Base-by-base conservation (phyloP, 1,284 basidiomycete genomes). In the Tranzscheliella williamsii region DNA sequence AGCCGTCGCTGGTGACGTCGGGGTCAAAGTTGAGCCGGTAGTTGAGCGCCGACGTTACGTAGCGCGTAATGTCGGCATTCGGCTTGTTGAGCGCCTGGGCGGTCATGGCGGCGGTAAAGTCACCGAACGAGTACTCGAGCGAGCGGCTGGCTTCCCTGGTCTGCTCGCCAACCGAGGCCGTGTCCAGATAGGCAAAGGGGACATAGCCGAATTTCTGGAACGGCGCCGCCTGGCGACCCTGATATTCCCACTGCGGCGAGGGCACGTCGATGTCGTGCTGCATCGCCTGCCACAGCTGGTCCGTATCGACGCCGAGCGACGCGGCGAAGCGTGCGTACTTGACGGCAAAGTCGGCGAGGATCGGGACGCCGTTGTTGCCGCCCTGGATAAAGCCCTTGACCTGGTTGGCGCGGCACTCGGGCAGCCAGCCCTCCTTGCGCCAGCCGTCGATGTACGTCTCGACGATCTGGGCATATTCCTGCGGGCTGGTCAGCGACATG, bases 31-130 rank as follows among this genome's bases (percentile, higher is more conserved):
- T 66, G 52, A 67, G 56, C n/a, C 43, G 48, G 60, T 73, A 73
- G 47, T 60, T 66, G 38, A 64, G 52, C 20, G 60, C 57, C 2
- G 60, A 42, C 34, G 36, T 54, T 4, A 38, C 43, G 20, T 55
- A 63, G 6, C 47, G 38, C 18, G 43, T 31, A 2, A 63, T 21
- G 11, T 52, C 56, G 2, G 34, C 55, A 4, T 42, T 36, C 2
- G 56, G 27, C 32, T 70, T 54, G 27, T 47, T 49, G 15, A 67
- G 46, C 11, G 53, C 49, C 20, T 41, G 37, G 5, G 67, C 70
- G 12, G 63, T 67, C 44, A 62, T 51, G 3, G 63, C 54, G 9
- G 67, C 61, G 3, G 60, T 63, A 32, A 87, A 87, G 67, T 87
- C 78, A 40, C 78, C 76, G 53, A 72, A 78, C 1, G 72, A 57